These are phyloP conservation scores for Lentinula raphanica DNA, from an alignment of 768 basidiomycete genomes.

Conservation along the genomic window DNA sequence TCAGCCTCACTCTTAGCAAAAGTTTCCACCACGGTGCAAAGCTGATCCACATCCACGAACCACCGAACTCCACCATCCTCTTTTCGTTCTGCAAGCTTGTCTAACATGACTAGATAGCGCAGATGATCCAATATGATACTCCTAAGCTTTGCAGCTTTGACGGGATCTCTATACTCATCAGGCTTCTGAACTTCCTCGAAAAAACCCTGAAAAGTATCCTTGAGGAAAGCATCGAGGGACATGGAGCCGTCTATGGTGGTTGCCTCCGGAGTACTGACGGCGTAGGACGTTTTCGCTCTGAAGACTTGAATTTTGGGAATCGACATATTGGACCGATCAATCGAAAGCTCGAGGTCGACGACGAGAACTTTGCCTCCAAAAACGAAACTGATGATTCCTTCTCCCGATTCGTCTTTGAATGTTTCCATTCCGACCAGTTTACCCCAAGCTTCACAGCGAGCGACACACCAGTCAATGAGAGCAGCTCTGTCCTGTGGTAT, in stretches of 20 bases:
- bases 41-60: constrained; percentile 63
- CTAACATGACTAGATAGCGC: constrained; percentile 67
- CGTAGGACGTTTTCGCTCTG: constrained; percentile 71
- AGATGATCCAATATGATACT: constrained; percentile 49
- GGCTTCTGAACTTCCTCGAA: constrained; percentile 55
- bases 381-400: constrained; percentile 49
- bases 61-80: constrained; percentile 64
- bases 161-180: constrained; percentile 43
- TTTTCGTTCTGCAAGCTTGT: constrained; percentile 56
- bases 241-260: constrained; percentile 45
- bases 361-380: constrained; percentile 80
- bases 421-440: constrained; percentile 66
- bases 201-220: constrained; percentile 50
- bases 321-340: constrained; percentile 33
- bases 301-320: constrained; percentile 40
- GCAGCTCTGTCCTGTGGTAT: constrained; percentile 45
- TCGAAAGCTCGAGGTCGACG: constrained; percentile 63
- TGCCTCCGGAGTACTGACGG: constrained; percentile 40
- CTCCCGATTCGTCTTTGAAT: constrained; percentile 57
- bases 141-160: constrained; percentile 47
- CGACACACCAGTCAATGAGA: constrained; percentile 53
- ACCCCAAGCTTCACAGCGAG: constrained; percentile 57
- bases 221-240: constrained; percentile 61
- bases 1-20: constrained; percentile 52
- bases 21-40: constrained; percentile 43